Evolutionary conservation across 305 asterid genomes (phyloP), one percentile per base, ranked within the genome.

Genomic region (Fraxinus baroniana): DNA sequence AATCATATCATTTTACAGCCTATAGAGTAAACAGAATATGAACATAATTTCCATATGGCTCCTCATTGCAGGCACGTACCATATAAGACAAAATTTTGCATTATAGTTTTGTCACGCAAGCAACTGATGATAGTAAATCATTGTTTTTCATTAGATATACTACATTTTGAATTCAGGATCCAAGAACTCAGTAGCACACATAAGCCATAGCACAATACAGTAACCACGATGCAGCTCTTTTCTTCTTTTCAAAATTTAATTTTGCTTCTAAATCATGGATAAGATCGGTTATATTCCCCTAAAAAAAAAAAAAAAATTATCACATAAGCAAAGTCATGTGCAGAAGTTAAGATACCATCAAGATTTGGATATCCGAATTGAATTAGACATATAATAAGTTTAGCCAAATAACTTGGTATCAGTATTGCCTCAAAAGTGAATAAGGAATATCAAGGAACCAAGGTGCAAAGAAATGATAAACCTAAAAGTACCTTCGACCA

Each of bases 401-500:
- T 60, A 79, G 28, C 3, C 60, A 79, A 79, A 30, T 52, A 39
- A 39, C 37, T 28, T 66, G 72, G 33, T 49, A 66, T 33, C 10
- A 28, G 82, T 22, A 37, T 79, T 76, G 41, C 33, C 28, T 74
- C 57, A 60, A 39, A 74, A 26, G 55, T 57, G 64, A 10, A 79
- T 28, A 64, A 44, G 52, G 80, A 78, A 37, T 36, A 83, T 62
- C 17, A 66, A 71, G 30, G 77, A 78, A 41, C 41, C 30, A 57
- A 64, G 64, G 30, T 15, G 77, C 74, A 83, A 36, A 32, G 81
- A 87, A 81, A 12, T 80, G 49, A 84, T 77, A 70, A 37, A 30
- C 18, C 60, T 71, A 76, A 71, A 77, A 78, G 41, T 90, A 93
- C 99, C 97, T 94, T 88, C 95, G 90, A 82, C 98, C 98, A 85